phyloP scores from a whole-genome alignment of 1,139 yeast species.

The Hansenula sp. region DNA sequence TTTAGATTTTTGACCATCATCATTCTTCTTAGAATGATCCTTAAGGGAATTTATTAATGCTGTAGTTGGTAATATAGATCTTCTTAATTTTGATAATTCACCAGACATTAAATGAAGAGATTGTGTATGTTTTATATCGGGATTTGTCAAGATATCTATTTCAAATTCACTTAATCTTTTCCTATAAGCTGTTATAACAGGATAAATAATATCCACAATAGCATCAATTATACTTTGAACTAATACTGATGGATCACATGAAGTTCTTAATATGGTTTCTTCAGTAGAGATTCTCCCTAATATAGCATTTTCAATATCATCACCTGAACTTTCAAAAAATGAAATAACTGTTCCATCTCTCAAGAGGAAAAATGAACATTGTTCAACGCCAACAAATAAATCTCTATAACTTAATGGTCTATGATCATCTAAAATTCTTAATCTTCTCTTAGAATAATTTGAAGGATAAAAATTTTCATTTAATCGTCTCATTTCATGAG shows the following conservation, averaged over 20 bases:
- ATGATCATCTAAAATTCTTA: conserved; percentile 35
- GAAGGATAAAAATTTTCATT: conserved; percentile 23
- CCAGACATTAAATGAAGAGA: conserved; percentile 47
- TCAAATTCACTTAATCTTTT: conserved; percentile 43
- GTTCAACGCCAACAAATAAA: conserved; percentile 49
- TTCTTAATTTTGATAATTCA: conserved; percentile 41
- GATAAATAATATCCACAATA: conserved; percentile 52
- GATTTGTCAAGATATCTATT: conserved; percentile 42
- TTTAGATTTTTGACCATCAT: neutral
- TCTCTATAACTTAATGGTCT: conserved; percentile 40
- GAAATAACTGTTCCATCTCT: conserved; percentile 43
- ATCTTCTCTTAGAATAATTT: conserved; percentile 26
- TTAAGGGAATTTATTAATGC: conserved; percentile 38
- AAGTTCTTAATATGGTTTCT: conserved; percentile 41
- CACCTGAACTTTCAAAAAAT: conserved; percentile 49
- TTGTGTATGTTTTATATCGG: conserved; percentile 45
- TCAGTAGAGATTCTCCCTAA: conserved; percentile 39
- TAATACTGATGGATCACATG: conserved; percentile 44
- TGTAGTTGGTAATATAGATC: conserved; percentile 40
- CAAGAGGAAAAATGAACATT: conserved; percentile 43
- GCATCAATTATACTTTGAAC: conserved; percentile 52
- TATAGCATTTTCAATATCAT: conserved; percentile 45
- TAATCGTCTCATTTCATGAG: conserved; percentile 23
- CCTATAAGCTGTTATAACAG: conserved; percentile 55
- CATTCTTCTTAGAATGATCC: conserved; percentile 28